Evolutionary conservation across 2,329 filamentous ascomycete species (phyloP).

Genomic region (Elsinoe batatas): DNA sequence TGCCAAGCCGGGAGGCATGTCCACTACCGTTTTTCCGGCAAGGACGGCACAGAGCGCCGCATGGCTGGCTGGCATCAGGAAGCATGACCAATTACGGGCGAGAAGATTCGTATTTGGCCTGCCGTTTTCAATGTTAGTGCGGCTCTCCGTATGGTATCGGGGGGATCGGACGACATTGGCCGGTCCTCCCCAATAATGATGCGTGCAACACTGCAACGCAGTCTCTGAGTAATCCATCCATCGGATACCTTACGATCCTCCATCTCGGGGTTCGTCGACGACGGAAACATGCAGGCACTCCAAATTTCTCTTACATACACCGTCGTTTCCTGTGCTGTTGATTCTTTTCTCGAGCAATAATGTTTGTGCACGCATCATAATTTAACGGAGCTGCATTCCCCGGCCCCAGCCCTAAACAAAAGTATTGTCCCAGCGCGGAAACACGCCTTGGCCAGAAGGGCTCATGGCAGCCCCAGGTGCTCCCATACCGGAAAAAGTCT

Average conservation of each 20-base stretch:
- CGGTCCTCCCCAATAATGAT: slow-evolving; percentile 8
- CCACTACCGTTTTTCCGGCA: not conserved
- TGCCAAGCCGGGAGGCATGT: not conserved
- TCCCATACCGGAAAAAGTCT: slow-evolving; percentile 29
- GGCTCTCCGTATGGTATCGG: not conserved
- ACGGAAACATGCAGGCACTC: not conserved
- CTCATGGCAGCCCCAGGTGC: slow-evolving; percentile 13
- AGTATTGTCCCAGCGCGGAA: not conserved
- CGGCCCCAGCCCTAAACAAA: not conserved
- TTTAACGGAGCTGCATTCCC: not conserved
- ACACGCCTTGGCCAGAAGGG: slow-evolving; percentile 3
- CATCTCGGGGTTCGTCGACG: slow-evolving; percentile 1
- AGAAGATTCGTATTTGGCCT: not conserved
- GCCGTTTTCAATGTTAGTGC: slow-evolving; percentile 7
- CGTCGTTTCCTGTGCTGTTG: not conserved
- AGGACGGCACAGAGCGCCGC: not conserved
- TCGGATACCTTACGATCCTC: not conserved
- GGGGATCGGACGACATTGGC: not conserved
- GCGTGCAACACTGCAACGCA: not conserved
- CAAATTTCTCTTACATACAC: not conserved
- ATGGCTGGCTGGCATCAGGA: not conserved
- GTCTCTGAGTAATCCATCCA: not conserved
- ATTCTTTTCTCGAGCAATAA: not conserved
- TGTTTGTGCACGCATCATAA: not conserved
- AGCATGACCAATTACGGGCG: not conserved